Evolutionary conservation across 768 basidiomycete species (phyloP), one percentile per base, ranked within the genome.

Genomic region (Amanita fuliginea): DNA sequence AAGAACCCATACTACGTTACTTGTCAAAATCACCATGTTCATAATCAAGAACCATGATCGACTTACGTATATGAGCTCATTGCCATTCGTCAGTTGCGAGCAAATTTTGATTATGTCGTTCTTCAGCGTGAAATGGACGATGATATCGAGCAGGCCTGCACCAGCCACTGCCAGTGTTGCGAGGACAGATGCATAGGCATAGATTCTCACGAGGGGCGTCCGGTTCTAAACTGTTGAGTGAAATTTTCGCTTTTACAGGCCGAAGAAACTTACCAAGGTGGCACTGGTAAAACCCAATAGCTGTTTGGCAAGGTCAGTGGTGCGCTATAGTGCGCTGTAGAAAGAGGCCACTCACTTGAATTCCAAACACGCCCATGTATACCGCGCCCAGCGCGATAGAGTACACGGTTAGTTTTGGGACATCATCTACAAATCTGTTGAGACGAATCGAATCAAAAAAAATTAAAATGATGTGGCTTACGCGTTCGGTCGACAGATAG

Each of bases 121-220:
- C 76, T 86, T 88, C 67, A 72, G 71, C 0, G 68, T 69, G 55
- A 86, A 88, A 57, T 90, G 86, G 1, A 77, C 67, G 6, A 89
- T 61, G 7, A 78, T 65, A 24, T 77, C 71, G 53, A 81, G 57
- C 35, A 88, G 54, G 6, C 74, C 77, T 3, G 75, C 63, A 0
- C 64, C 83, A 5, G 74, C 55, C 19, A 81, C 64, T 1, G 81
- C 57, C 42, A 82, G 59, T 16, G 75, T 60, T 5, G 71, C 72
- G 2, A 75, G 52, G 0, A 67, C 62, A 1, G 77, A 75, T 14
- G 78, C 56, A 42, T 74, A 69, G 1, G 81, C 74, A 59, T 79
- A 87, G 3, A 76, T 55, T 46, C 78, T 74, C 30, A 83, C 69
- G 21, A 81, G 57, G 0, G 59, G 30, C 1, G 77, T 50, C 41